These are phyloP conservation scores for Coix lacrymajobi DNA, from an alignment of 176 grass and related monocot species.

Conservation along the genomic window DNA sequence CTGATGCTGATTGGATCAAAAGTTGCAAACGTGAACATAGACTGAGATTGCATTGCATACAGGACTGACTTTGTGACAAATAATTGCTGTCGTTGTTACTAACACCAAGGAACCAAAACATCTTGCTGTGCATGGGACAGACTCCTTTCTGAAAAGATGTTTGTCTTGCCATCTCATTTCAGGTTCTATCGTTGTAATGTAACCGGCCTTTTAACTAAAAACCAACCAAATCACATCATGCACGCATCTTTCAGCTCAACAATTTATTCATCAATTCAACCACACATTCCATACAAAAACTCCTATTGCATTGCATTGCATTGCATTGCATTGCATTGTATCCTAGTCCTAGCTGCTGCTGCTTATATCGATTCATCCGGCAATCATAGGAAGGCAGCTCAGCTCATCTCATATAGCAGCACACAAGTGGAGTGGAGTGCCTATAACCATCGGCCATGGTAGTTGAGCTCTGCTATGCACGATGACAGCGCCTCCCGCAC, in stretches of 20 bases:
- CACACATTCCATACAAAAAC: background rate
- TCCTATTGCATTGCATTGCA: too few relatives aligned
- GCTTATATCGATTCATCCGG: background rate
- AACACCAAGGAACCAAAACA: background rate
- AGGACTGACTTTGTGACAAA: background rate
- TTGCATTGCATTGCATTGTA: too few relatives aligned
- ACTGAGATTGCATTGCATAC: background rate
- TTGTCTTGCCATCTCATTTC: background rate
- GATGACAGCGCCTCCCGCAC: slow-evolving; percentile 75
- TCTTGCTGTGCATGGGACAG: background rate
- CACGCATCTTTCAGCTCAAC: background rate
- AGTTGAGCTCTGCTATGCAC: slow-evolving; percentile 87
- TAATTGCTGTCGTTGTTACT: background rate
- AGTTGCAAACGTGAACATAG: background rate
- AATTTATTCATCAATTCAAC: background rate
- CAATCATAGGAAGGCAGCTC: too few relatives aligned
- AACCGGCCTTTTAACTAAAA: background rate
- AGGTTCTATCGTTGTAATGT: background rate
- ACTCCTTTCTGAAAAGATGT: background rate
- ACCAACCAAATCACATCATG: background rate
- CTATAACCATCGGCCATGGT: slow-evolving; percentile 56
- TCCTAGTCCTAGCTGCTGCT: background rate
- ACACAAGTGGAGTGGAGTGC: too few relatives aligned
- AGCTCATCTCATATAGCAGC: too few relatives aligned
- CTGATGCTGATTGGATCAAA: background rate